A percentile compares a stretch with the other conserved stretches of the same genome.
Evolutionary conservation across 2,329 filamentous ascomycete genomes (phyloP).

Genomic region (Boeremia lycopersici): DNA sequence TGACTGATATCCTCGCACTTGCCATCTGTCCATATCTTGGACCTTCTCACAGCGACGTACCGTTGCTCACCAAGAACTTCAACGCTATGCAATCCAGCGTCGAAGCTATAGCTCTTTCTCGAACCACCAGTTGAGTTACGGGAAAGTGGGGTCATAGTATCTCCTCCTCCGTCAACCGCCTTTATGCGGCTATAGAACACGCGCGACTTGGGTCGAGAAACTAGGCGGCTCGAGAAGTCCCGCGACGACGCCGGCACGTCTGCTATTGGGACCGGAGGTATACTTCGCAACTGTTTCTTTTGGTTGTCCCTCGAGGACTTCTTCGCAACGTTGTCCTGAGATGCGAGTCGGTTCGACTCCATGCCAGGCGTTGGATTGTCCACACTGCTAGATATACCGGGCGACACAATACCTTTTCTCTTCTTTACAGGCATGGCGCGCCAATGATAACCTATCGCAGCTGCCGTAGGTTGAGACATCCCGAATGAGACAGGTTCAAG

Average conservation of each 20-base stretch:
- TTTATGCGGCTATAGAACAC: not conserved
- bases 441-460: not conserved
- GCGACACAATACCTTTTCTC: not conserved
- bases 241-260: not conserved
- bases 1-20: not conserved
- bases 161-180: conserved; percentile 5
- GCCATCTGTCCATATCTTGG: not conserved
- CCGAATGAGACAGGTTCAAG: not conserved
- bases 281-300: not conserved
- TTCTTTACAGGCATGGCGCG: not conserved
- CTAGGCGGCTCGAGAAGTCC: not conserved
- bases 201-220: not conserved
- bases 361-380: not conserved
- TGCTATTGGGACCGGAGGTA: not conserved
- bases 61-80: not conserved
- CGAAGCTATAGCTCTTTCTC: conserved; percentile 3
- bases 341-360: not conserved
- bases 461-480: not conserved
- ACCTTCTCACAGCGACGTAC: not conserved
- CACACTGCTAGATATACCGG: not conserved
- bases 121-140: not conserved
- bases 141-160: not conserved
- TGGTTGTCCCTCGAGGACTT: not conserved
- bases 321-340: not conserved
- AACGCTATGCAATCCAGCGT: not conserved